Evolutionary conservation across 306 rosid genomes (phyloP), one percentile per base, ranked within the genome.

Genomic region (Hylodesmum podocarpum): DNA sequence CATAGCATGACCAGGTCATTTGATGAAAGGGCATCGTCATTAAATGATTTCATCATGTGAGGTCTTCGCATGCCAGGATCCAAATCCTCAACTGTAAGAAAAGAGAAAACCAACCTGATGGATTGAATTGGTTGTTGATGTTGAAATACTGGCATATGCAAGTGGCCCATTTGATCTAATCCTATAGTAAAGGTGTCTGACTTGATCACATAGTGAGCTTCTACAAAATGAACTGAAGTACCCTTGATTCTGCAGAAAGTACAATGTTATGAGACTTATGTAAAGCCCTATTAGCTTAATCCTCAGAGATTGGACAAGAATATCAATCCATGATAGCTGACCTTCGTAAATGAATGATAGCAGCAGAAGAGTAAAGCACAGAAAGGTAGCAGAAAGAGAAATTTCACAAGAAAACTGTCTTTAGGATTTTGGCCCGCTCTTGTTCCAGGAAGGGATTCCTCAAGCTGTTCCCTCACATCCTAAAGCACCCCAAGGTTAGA

Each of bases 371-470:
- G 39, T 61, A 96, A 74, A 67, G 89, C 91, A 79, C 86, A 86
- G 58, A 93, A 39, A 15, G 99, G 99, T 43, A 96, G 83, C 64
- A 87, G 76, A 84, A 83, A 80, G 55, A 96, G 96, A 83, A 92
- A 79, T 59, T 85, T 91, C 86, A 96, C 97, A 77, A 91, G 76
- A 84, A 92, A 82, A 79, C 80, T 83, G 76, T 92, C 98, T 49
- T 80, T 88, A 29, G 97, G 97, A 80, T 89, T 91, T 85, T 82
- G 87, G 29, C 99, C 99, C 18, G 94, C 91, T 82, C 90, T 86
- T 37, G 99, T 89, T 78, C 98, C 97, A 14, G 98, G 97, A 75
- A 96, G 96, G 75, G 99, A 70, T 75, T 89, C 99, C 66, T 71
- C 85, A 39, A 96, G 98, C 76, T 79, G 82, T 73, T 73, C 91